phyloP scores from a whole-genome alignment of 805 yeast genomes.

The Lipomyces yamadae region DNA sequence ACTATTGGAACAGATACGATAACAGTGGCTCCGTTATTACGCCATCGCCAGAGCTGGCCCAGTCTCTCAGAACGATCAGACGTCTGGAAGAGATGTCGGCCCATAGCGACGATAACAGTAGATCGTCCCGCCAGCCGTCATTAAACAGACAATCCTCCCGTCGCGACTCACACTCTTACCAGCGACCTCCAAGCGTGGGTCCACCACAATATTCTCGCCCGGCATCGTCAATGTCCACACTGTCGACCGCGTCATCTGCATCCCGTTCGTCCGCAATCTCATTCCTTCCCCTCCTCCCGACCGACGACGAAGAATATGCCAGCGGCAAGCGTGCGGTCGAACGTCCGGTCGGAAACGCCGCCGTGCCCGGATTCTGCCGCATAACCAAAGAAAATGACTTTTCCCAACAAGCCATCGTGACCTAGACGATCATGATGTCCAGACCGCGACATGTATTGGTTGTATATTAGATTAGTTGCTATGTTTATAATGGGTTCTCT shows the following conservation, averaged over 20 bases:
- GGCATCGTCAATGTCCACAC: not conserved
- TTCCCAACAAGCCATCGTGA: not conserved
- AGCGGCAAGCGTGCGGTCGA: not conserved
- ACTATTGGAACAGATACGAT: slow-evolving; percentile 19
- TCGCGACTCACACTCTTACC: not conserved
- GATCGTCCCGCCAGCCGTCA: not conserved
- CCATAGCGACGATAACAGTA: slow-evolving; percentile 4
- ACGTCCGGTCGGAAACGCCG: not conserved
- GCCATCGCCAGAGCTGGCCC: slow-evolving; percentile 17
- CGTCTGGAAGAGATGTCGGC: slow-evolving; percentile 5
- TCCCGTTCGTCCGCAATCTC: not conserved
- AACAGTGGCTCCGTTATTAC: not conserved
- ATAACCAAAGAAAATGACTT: not conserved
- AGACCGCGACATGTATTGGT: not conserved
- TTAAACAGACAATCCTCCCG: not conserved
- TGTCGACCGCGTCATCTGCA: not conserved
- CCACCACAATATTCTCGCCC: not conserved
- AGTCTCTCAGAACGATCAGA: slow-evolving; percentile 3
- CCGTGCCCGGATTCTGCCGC: not conserved
- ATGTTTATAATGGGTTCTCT: not conserved
- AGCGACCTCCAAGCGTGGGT: not conserved
- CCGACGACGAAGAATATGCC: not conserved
- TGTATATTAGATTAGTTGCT: not conserved
- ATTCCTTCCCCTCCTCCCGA: slow-evolving; percentile 16
- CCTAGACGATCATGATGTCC: not conserved